Evolutionary conservation across 192 early-diverging fungal species (phyloP), one percentile per base, ranked within the genome.

Genomic region (Tieghemiomyces parasiticus): DNA sequence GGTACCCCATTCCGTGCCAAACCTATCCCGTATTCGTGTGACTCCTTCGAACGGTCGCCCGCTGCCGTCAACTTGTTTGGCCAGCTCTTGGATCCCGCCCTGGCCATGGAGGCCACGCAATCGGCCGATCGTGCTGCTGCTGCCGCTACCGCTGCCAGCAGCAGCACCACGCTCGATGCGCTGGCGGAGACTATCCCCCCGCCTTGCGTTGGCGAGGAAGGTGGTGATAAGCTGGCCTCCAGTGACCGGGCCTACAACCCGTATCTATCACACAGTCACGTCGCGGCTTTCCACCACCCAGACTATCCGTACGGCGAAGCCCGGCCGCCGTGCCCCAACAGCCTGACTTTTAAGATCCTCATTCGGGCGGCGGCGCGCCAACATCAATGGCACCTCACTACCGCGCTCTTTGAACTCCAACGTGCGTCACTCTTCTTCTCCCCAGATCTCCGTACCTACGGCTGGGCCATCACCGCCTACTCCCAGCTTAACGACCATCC

Each of bases 291-390:
- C 26, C 50, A 30, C 24, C 30, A 24, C 20, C 26, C 19, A 14
- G 20, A 14, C 6, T 25, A 25, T 52, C 14, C 26, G 2, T 52
- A 52, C 24, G 14, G 26, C 50, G 14, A 52, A 2, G 50, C 30
- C 26, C 26, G 24, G 24, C 50, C 50, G 14, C 50, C 50, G 24
- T 52, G 50, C 30, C 50, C 50, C 50, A 52, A 52, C 8, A 52
- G 50, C 26, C 50, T 52, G 16, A 52, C 50, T 24, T 52, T 52
- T 52, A 52, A 52, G 26, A 52, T 52, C 24, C 26, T 52, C 20
- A 52, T 52, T 29, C 50, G 50, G 26, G 50, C 50, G 26, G 50
- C 50, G 13, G 50, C 22, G 26, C 24, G 30, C 24, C 50, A 30
- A 16, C 26, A 25, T 13, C 24, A 28, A 2, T 52, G 50, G 50